Base-by-base conservation (phyloP, 306 rosid genomes). In the Fragaria nilgerrensis region DNA sequence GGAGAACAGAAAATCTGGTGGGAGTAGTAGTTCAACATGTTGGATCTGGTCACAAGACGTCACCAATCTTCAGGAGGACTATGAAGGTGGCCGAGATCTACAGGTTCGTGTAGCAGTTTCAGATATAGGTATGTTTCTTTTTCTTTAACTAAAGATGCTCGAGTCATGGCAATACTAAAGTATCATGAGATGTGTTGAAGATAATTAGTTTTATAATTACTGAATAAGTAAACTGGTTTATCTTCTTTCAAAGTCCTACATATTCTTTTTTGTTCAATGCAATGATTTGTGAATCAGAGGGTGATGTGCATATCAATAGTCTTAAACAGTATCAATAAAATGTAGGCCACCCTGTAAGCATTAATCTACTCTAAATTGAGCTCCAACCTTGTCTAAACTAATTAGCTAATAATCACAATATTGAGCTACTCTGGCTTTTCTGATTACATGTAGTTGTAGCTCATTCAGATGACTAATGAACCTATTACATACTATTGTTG, bases 31-130 rank as follows among this genome's bases (percentile, higher is more conserved):
- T 68, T 80, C 88, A 14, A 82, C 83, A 14, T 92, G 95, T 82
- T 88, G 88, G 91, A 89, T 92, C 75, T 92, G 97, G 94, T 85
- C 86, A 12, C 88, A 86, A 78, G 94, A 92, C 73, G 86, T 92
- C 79, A 86, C 81, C 81, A 92, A 89, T 81, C 92, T 92, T 50
- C 89, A 89, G 85, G 97, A 90, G 83, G 92, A 83, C 76, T 86
- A 86, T 70, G 87, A 78, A 17, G 62, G 65, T 72, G 92, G 92
- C n/a, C 84, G 81, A 37, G 86, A 87, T 70, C 86, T 90, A n/a
- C 77, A 84, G 49, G 87, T 90, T 10, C 90, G 96, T 14, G 86
- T 87, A 41, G 87, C 90, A 41, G 64, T 86, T 80, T 85, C 85
- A 74, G 93, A 88, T 80, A 84, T 88, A 85, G 97, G 97, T 92